phyloP scores from a whole-genome alignment of 768 basidiomycete species.

The Cystobasidium tubakii region DNA sequence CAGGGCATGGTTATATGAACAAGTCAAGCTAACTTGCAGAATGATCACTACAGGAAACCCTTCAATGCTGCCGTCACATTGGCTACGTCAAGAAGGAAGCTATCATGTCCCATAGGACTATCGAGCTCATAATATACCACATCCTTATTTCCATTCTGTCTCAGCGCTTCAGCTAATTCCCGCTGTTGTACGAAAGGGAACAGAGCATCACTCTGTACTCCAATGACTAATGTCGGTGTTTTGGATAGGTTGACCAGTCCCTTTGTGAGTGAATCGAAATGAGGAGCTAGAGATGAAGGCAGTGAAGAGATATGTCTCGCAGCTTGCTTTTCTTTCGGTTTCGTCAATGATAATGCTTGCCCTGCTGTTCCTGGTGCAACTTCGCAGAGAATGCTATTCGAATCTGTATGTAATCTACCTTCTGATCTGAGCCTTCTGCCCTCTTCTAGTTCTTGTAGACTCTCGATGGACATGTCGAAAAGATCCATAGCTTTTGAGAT shows the following conservation, averaged over 20 bases:
- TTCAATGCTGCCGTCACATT: slow-evolving; percentile 87
- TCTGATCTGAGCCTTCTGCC: slow-evolving; percentile 41
- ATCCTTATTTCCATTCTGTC: slow-evolving; percentile 76
- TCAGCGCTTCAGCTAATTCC: slow-evolving; percentile 84
- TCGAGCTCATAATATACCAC: slow-evolving; percentile 97
- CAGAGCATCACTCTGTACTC: slow-evolving; percentile 92
- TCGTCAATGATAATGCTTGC: slow-evolving; percentile 4
- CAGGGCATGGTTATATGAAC: no score
- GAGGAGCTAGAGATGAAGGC: slow-evolving; percentile 45
- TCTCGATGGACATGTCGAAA: slow-evolving; percentile 82
- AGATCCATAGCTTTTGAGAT: slow-evolving; percentile 99
- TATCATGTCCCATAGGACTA: slow-evolving; percentile 99
- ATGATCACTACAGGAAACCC: slow-evolving; percentile 60
- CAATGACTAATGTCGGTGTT: slow-evolving; percentile 78
- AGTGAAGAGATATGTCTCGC: slow-evolving; percentile 48
- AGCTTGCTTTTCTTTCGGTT: slow-evolving; percentile 22
- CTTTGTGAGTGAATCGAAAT: slow-evolving; percentile 56
- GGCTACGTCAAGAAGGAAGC: slow-evolving; percentile 85
- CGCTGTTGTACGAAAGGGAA: slow-evolving; percentile 97
- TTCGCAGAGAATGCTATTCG: slow-evolving; percentile 20
- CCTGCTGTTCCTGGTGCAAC: background rate
- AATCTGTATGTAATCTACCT: background rate
- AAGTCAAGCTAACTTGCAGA: no score
- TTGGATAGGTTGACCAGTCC: slow-evolving; percentile 69
- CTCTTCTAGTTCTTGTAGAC: slow-evolving; percentile 62